Conservation (phyloP, 305 asterid species). For the Fraxinus nigra region DNA sequence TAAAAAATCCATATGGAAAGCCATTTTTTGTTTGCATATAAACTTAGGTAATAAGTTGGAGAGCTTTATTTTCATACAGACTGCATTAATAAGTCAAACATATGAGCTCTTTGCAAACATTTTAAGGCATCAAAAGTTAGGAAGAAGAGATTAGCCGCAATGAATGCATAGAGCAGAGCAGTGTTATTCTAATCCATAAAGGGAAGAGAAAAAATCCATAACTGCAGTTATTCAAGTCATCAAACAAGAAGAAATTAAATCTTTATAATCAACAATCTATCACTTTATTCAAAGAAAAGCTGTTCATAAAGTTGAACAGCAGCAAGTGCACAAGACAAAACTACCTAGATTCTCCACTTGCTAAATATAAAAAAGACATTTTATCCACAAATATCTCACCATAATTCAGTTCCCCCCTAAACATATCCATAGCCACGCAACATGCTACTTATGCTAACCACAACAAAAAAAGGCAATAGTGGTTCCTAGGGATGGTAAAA, state of each 20-base stretch:
- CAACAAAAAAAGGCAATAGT: background rate
- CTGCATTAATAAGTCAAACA: background rate
- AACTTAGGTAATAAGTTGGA: background rate
- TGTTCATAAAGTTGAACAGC: background rate
- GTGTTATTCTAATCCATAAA: background rate
- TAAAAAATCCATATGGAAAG: background rate
- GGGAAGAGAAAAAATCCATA: background rate
- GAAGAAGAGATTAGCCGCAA: background rate
- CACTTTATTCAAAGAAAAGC: background rate
- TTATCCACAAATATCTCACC: background rate
- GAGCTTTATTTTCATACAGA: background rate
- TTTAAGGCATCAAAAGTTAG: background rate
- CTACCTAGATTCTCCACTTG: constrained; percentile 2
- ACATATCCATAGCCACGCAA: background rate
- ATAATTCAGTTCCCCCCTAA: constrained; percentile 3
- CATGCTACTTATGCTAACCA: background rate
- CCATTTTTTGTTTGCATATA: background rate
- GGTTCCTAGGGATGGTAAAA: background rate
- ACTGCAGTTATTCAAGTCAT: background rate
- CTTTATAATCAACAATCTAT: background rate
- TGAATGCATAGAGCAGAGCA: background rate
- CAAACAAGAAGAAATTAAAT: constrained; percentile 1
- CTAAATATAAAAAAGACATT: background rate
- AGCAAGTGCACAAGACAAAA: constrained; percentile 2
- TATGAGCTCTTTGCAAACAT: background rate